Evolutionary conservation across 2,329 filamentous ascomycete species (phyloP), one percentile per base, ranked within the genome.

Genomic region (Amesomyces nigricolor): DNA sequence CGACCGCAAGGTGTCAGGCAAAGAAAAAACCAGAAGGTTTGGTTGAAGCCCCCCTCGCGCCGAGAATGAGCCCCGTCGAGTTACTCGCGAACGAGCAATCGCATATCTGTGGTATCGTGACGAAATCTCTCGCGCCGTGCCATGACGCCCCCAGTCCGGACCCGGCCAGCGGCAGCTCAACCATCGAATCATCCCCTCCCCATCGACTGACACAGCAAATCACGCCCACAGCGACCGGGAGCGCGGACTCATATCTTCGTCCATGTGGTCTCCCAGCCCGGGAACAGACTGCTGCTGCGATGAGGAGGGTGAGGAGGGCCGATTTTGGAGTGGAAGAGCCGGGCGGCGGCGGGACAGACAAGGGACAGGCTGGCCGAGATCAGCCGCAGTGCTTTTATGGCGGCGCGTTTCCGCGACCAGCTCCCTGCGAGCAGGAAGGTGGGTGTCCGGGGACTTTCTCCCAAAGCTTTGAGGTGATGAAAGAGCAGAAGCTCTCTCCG

Each of bases 31-130:
- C 6, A n/a, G 39, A 17, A 29, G 32, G 3, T 19, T 43, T 7
- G 81, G 38, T 55, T 70, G 67, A 68, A 74, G 71, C 73, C 75
- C 88, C 87, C 88, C 90, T 96, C 91, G 91, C 88, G 82, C 91
- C 92, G 88, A 96, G 90, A 96, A 96, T 97, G 91, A 96, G 92
- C 92, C 92, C 92, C 92, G 95, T 97, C 91, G 91, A 96, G 92
- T 97, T 95, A 96, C 89, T 80, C 74, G 72, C 70, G 65, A 70
- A 61, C 65, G 70, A 76, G 88, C 89, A 96, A 96, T 96, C 92
- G 91, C 92, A 96, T 97, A 85, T 87, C 92, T 96, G 84, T 95
- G 79, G 72, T 82, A 89, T 80, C 87, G 85, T 85, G 92, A 96
- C 92, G 87, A 96, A 87, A 78, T 78, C 74, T 79, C 75, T 72